These are phyloP conservation scores for Guyanaporus albipodus DNA, from an alignment of 768 basidiomycete genomes.

Conservation along the genomic window DNA sequence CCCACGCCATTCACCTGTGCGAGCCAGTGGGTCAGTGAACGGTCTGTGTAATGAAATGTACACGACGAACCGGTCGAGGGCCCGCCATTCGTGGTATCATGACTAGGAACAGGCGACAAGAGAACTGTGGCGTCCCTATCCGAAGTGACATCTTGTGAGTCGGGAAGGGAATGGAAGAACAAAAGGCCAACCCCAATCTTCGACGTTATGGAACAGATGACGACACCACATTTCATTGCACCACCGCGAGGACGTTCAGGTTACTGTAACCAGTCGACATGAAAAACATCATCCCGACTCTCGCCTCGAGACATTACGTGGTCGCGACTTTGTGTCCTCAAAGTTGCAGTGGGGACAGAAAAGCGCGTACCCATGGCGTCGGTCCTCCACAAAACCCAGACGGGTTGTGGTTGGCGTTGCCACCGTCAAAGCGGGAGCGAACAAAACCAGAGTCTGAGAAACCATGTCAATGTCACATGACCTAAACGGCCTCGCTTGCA, in stretches of 20 bases:
- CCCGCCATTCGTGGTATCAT: not conserved
- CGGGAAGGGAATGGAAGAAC: constrained; percentile 9
- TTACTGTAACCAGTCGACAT: constrained; percentile 4
- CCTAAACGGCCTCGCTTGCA: not conserved
- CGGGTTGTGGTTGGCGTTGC: not conserved
- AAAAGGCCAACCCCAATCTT: constrained; percentile 6
- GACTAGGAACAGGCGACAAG: not conserved
- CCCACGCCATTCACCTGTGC: constrained; percentile 7
- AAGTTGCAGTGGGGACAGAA: constrained; percentile 10
- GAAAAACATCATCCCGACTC: not conserved
- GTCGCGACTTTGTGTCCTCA: constrained; percentile 5
- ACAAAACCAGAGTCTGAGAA: no score
- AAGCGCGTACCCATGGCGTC: not conserved
- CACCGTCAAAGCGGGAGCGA: constrained; percentile 2
- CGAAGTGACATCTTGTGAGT: constrained; percentile 4
- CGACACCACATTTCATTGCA: constrained; percentile 8
- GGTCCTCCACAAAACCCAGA: not conserved
- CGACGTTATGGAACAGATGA: constrained; percentile 15
- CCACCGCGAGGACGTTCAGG: not conserved
- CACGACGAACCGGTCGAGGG: not conserved
- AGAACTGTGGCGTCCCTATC: constrained; percentile 15
- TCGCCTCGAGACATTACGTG: not conserved
- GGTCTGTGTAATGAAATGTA: no score
- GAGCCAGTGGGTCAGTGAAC: no score
- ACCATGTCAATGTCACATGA: no score